Evolutionary conservation across 2,329 filamentous ascomycete genomes (phyloP).

Genomic region (Exophiala alcalophila): DNA sequence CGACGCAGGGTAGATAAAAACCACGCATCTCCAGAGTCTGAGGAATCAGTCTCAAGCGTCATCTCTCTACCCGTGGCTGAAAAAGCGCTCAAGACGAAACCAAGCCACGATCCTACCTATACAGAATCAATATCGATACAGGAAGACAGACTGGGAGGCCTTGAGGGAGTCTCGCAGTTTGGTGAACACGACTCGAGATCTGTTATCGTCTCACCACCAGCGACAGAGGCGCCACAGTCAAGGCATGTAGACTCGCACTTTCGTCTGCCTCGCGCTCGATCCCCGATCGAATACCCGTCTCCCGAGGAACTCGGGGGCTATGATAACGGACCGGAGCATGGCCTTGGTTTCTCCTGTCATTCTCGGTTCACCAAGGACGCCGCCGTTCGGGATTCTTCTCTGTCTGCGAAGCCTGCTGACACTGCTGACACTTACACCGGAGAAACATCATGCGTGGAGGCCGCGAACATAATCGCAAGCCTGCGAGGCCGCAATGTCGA

Average conservation of each 20-base stretch:
- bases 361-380: neutral
- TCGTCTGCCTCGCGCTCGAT: neutral
- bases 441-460: constrained; percentile 27
- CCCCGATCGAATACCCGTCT: neutral
- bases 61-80: neutral
- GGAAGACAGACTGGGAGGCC: neutral
- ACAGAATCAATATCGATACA: neutral
- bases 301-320: neutral
- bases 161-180: neutral
- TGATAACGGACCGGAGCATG: neutral
- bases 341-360: neutral
- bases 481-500: constrained; percentile 24
- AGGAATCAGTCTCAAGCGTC: constrained; percentile 9
- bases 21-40: constrained; percentile 7
- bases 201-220: neutral
- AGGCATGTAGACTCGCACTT: neutral
- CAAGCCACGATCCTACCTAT: neutral
- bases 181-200: neutral
- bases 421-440: neutral
- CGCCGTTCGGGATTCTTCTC: too few species aligned
- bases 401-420: too few species aligned
- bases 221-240: neutral
- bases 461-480: constrained; percentile 28
- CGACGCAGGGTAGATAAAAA: neutral
- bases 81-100: neutral